Conservation (phyloP, 352 stramenopile genomes). For the Globisporangium perplexum region DNA sequence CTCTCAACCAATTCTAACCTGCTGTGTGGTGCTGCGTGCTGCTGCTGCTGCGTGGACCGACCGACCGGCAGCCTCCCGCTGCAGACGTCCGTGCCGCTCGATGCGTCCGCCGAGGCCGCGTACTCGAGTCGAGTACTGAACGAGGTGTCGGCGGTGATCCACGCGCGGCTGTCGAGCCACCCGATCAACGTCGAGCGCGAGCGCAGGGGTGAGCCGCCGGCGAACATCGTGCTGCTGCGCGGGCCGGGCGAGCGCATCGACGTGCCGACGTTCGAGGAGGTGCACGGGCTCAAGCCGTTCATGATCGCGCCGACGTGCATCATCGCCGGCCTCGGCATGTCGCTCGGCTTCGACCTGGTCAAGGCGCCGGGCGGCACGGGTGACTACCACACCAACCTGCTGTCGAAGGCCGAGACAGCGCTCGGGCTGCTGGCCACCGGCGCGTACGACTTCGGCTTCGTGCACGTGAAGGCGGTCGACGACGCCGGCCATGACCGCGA, state of each 20-base stretch:
- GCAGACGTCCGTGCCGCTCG: slow-evolving; percentile 46
- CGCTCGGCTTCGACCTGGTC: slow-evolving; percentile 70
- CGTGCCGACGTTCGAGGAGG: slow-evolving; percentile 73
- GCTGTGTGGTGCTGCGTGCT: not conserved
- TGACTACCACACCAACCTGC: slow-evolving; percentile 81
- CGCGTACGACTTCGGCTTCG: slow-evolving; percentile 74
- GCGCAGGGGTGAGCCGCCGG: slow-evolving; percentile 44
- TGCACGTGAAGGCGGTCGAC: slow-evolving; percentile 85
- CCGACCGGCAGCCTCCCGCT: slow-evolving; percentile 48
- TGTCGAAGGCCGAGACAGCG: slow-evolving; percentile 75
- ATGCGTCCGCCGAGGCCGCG: slow-evolving; percentile 53
- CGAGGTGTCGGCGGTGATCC: slow-evolving; percentile 63
- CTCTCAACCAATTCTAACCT: not conserved
- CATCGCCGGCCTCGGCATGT: slow-evolving; percentile 85
- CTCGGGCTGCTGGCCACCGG: slow-evolving; percentile 32
- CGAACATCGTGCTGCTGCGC: slow-evolving; percentile 83
- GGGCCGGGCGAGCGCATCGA: slow-evolving; percentile 83
- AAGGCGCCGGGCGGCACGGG: slow-evolving; percentile 68
- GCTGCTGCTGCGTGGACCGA: not conserved
- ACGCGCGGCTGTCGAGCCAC: slow-evolving; percentile 52
- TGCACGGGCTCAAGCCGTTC: slow-evolving; percentile 77
- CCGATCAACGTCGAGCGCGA: slow-evolving; percentile 72
- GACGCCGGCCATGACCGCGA: slow-evolving; percentile 84
- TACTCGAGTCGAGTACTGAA: slow-evolving; percentile 83
- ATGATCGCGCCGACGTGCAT: slow-evolving; percentile 89